phyloP scores from a whole-genome alignment of 129 eudicot genomes.

The Mikania micrantha region DNA sequence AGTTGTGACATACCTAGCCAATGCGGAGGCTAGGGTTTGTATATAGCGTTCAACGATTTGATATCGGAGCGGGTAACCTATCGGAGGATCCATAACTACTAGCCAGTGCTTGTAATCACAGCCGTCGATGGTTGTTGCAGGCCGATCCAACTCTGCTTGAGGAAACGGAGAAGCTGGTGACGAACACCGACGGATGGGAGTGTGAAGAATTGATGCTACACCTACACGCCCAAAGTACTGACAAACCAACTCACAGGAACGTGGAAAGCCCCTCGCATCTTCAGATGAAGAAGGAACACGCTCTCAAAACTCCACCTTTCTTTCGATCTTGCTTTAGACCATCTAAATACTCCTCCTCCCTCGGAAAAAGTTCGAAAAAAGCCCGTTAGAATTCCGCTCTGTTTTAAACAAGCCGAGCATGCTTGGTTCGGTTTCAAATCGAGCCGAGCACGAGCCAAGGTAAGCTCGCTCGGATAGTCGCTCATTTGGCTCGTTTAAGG shows the following conservation, averaged over 20 bases:
- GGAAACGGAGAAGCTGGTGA: constrained; percentile 9
- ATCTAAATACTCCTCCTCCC: no score
- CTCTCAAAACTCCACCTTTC: no score
- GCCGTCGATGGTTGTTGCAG: constrained; percentile 30
- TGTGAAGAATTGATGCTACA: neutral
- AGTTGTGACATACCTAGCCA: constrained; percentile 39
- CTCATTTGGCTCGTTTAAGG: no score
- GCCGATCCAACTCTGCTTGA: constrained; percentile 20
- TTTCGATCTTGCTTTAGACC: no score
- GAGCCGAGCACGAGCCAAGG: no score
- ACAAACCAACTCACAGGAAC: neutral
- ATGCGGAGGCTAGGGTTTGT: constrained; percentile 42
- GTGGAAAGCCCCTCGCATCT: neutral
- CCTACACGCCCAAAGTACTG: neutral
- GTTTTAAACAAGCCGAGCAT: no score
- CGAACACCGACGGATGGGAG: constrained; percentile 16
- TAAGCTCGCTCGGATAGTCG: no score
- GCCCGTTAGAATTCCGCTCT: no score
- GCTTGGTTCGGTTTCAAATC: no score
- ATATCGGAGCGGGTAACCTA: constrained; percentile 25
- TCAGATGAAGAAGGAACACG: neutral
- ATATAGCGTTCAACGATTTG: constrained; percentile 36
- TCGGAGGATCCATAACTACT: constrained; percentile 49
- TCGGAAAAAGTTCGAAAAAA: no score
- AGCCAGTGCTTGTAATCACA: constrained; percentile 57